Base-by-base conservation (phyloP, 1,139 yeast genomes). In the Lodderomyces metapsilosis region DNA sequence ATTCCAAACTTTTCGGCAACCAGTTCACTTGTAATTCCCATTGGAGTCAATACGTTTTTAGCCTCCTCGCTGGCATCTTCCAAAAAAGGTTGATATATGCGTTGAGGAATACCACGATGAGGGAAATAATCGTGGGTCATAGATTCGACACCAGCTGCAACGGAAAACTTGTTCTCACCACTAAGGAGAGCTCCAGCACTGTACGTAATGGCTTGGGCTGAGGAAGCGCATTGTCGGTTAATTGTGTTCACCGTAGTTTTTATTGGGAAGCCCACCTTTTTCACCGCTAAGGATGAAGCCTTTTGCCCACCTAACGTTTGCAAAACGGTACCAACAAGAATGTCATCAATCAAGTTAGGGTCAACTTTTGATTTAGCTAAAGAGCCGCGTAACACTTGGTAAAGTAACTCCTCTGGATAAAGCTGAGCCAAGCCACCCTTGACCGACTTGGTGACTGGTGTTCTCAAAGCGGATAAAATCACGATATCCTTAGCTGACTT, bases 261-360 rank as follows among this genome's bases (percentile, higher is more conserved):
- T 28, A 55, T 48, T 2, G 73, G 74, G 50, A 69, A 65, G 1
- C 72, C 73, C 10, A 54, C 60, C 12, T 59, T 47, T 51, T 66
- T 64, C 37, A 56, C 49, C 13, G 71, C 96, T 37, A 92, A 94
- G 49, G 91, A 76, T 64, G 85, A 91, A 59, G 87, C 95, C 44
- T 82, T 83, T 43, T 87, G 94, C 52, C 95, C 95, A 20, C 95
- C 89, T 43, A 94, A 92, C 33, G 80, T 76, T 65, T 86, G 86
- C 56, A 88, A 71, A 31, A 87, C 95, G 59, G 88, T 86, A 50
- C 96, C 95, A 47, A 85, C 81, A 31, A 82, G 80, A 43, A 87
- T 77, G 52, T 88, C 95, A 50, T 82, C 91, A 46, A 88, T 76
- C 50, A 76, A 48, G 6, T 45, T 47, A 23, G 59, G 56, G 34